phyloP scores from a whole-genome alignment of 139 green algal genomes.

The Chlorella sp. region DNA sequence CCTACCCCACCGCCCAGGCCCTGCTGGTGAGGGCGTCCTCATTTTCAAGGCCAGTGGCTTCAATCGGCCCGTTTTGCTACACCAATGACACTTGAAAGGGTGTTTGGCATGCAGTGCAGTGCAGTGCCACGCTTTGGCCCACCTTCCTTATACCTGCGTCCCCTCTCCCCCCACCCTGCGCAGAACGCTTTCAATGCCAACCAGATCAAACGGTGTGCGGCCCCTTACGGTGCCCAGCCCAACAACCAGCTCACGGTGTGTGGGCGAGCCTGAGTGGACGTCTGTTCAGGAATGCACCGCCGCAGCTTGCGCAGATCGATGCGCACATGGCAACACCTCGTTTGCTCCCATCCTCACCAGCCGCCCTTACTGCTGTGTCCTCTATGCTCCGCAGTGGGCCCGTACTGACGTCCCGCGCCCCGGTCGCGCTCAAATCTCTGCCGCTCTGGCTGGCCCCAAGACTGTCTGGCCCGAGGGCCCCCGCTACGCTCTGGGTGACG shows the following conservation, averaged over 20 bases:
- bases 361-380: conserved; percentile 12
- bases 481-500: conserved; percentile 8
- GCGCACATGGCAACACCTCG: no score
- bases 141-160: no score
- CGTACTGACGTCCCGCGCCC: not conserved
- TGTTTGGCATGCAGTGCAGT: not conserved
- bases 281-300: no score
- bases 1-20: not conserved
- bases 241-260: not conserved
- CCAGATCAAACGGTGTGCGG: not conserved
- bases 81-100: not conserved
- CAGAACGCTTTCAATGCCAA: not conserved
- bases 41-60: not conserved
- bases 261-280: not conserved
- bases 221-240: not conserved
- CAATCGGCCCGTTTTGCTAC: not conserved
- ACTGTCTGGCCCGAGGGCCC: conserved; percentile 27
- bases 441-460: not conserved
- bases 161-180: no score
- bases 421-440: not conserved
- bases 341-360: no score
- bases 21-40: not conserved
- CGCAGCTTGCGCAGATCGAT: no score
- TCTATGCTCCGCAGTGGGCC: conserved; percentile 18
- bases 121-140: no score